Conservation (phyloP, 2,329 filamentous ascomycete species). For the Fusarium siculi region DNA sequence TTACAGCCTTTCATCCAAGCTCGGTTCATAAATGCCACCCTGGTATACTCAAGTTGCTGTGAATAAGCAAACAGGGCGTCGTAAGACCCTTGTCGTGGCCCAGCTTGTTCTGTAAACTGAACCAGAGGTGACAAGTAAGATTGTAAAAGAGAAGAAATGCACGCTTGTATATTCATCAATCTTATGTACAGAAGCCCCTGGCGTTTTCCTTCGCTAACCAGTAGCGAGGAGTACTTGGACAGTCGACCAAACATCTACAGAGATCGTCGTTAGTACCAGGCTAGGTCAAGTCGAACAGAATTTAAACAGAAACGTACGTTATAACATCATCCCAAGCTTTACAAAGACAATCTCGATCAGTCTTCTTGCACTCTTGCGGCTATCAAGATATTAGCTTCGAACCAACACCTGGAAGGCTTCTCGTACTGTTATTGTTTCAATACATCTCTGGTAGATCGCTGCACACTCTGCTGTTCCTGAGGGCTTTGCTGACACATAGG, state of each 20-base stretch:
- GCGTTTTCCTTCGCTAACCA: constrained; percentile 17
- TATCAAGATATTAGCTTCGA: background rate
- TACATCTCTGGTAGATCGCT: constrained; percentile 3
- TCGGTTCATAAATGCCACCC: background rate
- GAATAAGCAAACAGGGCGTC: no score
- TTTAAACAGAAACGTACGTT: background rate
- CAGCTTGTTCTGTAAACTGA: no score
- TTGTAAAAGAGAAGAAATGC: background rate
- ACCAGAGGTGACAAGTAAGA: no score
- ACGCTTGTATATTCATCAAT: background rate
- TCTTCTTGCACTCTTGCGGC: constrained; percentile 5
- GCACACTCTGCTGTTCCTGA: background rate
- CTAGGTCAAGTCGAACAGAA: no score
- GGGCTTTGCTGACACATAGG: background rate
- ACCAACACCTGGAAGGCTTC: fast-evolving
- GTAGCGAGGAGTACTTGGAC: background rate
- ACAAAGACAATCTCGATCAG: constrained; percentile 3
- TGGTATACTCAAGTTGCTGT: no score
- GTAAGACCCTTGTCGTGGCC: no score
- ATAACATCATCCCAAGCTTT: constrained; percentile 9
- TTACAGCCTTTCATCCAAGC: background rate
- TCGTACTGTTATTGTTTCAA: constrained; percentile 12
- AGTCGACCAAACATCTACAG: background rate
- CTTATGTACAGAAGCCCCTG: constrained; percentile 2
- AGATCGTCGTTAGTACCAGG: background rate